Base-by-base conservation (phyloP, 2,329 filamentous ascomycete genomes). In the Aspergillus candidus region DNA sequence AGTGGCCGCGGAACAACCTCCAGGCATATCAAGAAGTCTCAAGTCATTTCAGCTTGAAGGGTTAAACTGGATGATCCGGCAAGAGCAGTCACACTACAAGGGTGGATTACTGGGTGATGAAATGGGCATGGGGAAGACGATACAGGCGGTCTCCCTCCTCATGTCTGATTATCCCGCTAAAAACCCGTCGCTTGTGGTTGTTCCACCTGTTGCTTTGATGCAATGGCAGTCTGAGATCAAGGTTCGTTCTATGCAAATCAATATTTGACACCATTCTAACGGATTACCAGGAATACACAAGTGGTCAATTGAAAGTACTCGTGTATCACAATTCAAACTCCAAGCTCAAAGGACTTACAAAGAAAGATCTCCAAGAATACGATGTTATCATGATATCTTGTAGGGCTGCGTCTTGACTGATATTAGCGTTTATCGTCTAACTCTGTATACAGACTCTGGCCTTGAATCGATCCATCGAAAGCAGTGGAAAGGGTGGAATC, bases 101-200 rank as follows among this genome's bases (percentile, higher is more conserved):
- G 93, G 93, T 13, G 93, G 93, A 11, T 74, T 98, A 2, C 77
- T 98, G 2, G 93, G 93, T 47, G 93, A 98, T 56, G 93, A 98
- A 68, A 98, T 98, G 93, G 93, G 93, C 6, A 86, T 98, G 70
- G 93, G 93, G 39, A 98, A 98, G 72, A 98, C 93, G 0, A 97
- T 98, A 40, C 93, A 98, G 67, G 91, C 93, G 2, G 93, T 98
- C 13, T 96, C 91, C 3, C 77, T 98, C 35, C 89, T 98, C 66
- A 97, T 97, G 93, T 96, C 91, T 1, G 90, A 97, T 63, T 96
- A 87, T 58, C 91, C 90, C 3, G 86, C 83, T 15, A 85, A 84
- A 54, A 72, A 84, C 43, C 91, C 93, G 1, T 86, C 88, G 0
- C 74, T 97, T 4, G 90, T 97, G 1, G 77, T 96, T 30, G 89